Evolutionary conservation across 208 protist genomes (phyloP).

Genomic region (Acanthamoeba divionensis): DNA sequence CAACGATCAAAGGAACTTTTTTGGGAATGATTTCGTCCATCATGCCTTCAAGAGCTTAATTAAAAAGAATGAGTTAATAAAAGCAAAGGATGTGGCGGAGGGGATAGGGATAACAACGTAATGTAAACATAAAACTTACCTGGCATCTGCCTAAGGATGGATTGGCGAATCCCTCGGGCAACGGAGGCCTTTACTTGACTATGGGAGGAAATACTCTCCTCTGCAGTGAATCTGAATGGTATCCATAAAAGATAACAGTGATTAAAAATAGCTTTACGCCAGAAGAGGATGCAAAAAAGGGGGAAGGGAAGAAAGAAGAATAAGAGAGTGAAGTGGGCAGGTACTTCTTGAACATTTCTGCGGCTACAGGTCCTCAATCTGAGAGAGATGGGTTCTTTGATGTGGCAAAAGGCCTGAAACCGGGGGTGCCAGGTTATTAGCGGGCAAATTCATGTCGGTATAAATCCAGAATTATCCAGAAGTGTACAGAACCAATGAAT

Average conservation of each 20-base stretch:
- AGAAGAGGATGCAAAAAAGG: not conserved
- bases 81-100: not conserved
- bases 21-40: constrained; percentile 93
- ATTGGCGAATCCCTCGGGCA: constrained; percentile 86
- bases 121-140: not conserved
- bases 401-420: no score
- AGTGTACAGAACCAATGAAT: no score
- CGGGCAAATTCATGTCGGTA: no score
- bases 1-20: constrained; percentile 88
- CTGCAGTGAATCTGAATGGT: constrained; percentile 52
- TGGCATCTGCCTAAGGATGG: constrained; percentile 85
- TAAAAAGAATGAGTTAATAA: not conserved
- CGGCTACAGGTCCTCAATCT: no score
- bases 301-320: not conserved
- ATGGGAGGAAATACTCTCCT: constrained; percentile 36
- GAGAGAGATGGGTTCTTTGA: no score
- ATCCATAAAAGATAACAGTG: not conserved
- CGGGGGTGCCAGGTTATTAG: no score
- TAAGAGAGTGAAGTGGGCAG: not conserved
- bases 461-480: no score
- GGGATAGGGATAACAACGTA: not conserved
- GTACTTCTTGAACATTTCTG: constrained; percentile 49
- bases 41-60: constrained; percentile 79
- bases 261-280: not conserved
- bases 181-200: constrained; percentile 69